Conservation (phyloP, 352 stramenopile species). For the Ophiocytium majus region DNA sequence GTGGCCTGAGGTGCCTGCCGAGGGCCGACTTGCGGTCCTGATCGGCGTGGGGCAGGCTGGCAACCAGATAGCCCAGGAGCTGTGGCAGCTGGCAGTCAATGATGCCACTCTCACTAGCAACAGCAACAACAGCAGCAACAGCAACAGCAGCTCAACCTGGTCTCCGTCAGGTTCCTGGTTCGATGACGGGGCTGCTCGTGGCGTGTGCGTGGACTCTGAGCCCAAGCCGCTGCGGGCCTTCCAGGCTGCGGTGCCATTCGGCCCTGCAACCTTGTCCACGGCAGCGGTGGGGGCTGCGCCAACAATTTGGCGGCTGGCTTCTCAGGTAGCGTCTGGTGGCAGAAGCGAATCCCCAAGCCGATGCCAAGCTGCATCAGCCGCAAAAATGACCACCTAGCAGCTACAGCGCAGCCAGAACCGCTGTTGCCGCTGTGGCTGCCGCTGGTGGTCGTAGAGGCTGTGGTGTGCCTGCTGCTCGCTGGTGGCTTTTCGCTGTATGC, state of each 20-base stretch:
- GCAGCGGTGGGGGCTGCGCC: not conserved
- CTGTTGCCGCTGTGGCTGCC: not conserved
- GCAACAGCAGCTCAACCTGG: not conserved
- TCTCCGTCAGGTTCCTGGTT: not conserved
- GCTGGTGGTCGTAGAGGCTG: not conserved
- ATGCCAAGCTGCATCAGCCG: not conserved
- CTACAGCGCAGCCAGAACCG: not conserved
- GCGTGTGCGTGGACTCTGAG: not conserved
- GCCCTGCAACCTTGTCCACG: not conserved
- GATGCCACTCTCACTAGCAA: not conserved
- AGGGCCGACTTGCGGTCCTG: not conserved
- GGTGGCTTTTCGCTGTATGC: too few relatives aligned
- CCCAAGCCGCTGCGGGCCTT: not conserved
- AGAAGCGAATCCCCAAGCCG: not conserved
- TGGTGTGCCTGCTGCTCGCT: not conserved
- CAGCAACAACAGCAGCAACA: not conserved
- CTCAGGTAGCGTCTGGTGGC: not conserved
- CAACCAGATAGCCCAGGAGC: conserved; percentile 11
- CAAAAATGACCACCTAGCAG: not conserved
- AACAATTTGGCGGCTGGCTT: conserved; percentile 16
- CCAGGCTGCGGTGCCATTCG: not conserved
- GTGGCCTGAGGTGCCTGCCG: not conserved
- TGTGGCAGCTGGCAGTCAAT: not conserved
- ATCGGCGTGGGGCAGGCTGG: conserved; percentile 14
- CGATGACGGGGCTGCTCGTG: not conserved